phyloP scores from a whole-genome alignment of 352 stramenopile species.

The Phytophthora europaea region DNA sequence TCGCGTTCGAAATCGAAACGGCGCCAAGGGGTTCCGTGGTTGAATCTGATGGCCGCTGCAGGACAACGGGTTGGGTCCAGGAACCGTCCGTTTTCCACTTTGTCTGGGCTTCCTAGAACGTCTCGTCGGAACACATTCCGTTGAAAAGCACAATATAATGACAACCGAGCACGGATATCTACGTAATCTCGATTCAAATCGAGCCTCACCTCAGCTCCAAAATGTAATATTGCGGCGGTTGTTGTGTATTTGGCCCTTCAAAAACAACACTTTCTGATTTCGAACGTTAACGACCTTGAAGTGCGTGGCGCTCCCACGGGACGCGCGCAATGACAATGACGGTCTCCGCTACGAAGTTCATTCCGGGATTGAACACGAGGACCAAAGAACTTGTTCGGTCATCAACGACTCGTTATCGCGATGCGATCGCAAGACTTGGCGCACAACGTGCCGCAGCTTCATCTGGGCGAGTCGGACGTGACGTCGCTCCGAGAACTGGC shows the following conservation, averaged over 20 bases:
- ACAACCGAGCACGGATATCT: too few species aligned
- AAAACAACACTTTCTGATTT: not conserved
- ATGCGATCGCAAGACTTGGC: conserved; percentile 19
- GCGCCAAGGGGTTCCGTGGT: not conserved
- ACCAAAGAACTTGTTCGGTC: not conserved
- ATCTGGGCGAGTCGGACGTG: conserved; percentile 33
- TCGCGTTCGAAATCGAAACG: conserved; percentile 1
- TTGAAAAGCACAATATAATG: too few species aligned
- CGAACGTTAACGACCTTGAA: conserved; percentile 1
- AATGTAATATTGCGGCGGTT: too few species aligned
- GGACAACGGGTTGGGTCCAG: not conserved
- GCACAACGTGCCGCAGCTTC: conserved; percentile 22
- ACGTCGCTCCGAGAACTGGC: conserved; percentile 33
- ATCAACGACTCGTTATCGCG: not conserved
- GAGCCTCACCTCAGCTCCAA: too few species aligned
- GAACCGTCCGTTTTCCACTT: too few species aligned
- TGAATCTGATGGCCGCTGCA: not conserved
- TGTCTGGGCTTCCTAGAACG: too few species aligned
- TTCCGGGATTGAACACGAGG: not conserved
- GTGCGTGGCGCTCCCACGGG: not conserved
- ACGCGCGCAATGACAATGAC: conserved; percentile 1
- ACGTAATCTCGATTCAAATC: too few species aligned
- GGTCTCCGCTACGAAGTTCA: not conserved
- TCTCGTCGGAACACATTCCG: too few species aligned
- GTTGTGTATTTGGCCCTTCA: not conserved